These are phyloP conservation scores for Metschnikowia cubensis DNA, from an alignment of 805 yeast species.

Conservation along the genomic window DNA sequence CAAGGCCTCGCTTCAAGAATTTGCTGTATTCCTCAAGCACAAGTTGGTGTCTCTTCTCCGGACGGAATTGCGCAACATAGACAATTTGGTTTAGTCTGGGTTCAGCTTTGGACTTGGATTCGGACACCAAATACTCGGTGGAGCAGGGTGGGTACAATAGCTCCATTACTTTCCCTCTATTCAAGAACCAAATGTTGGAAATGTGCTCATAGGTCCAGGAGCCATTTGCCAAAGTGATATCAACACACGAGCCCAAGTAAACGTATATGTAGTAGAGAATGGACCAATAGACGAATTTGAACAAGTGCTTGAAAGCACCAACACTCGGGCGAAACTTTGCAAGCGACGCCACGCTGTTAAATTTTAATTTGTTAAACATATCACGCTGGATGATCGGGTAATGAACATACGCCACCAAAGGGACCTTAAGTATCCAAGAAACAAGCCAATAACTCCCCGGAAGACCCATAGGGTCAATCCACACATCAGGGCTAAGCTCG, in stretches of 20 bases:
- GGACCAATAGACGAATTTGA: conserved; percentile 67
- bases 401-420: conserved; percentile 87
- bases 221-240: conserved; percentile 71
- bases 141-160: conserved; percentile 90
- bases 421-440: conserved; percentile 54
- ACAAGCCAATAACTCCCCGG: conserved; percentile 81
- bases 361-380: conserved; percentile 65
- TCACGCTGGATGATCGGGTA: conserved; percentile 88
- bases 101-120: background rate
- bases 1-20: conserved; percentile 36
- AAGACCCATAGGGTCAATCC: conserved; percentile 91
- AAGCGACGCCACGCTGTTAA: conserved; percentile 17
- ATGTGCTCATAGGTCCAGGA: conserved; percentile 90
- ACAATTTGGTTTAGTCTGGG: conserved; percentile 42
- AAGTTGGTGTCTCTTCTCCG: conserved; percentile 85
- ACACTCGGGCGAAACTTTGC: conserved; percentile 18
- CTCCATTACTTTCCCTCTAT: conserved; percentile 28
- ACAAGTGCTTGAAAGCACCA: conserved; percentile 26
- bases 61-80: conserved; percentile 88
- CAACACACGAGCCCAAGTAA: conserved; percentile 61
- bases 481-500: conserved; percentile 76
- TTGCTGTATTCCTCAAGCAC: conserved; percentile 60
- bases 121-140: conserved; percentile 43
- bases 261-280: conserved; percentile 59
- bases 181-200: conserved; percentile 54